Conservation (phyloP, 2,329 filamentous ascomycete genomes). For the Eutypa lata region DNA sequence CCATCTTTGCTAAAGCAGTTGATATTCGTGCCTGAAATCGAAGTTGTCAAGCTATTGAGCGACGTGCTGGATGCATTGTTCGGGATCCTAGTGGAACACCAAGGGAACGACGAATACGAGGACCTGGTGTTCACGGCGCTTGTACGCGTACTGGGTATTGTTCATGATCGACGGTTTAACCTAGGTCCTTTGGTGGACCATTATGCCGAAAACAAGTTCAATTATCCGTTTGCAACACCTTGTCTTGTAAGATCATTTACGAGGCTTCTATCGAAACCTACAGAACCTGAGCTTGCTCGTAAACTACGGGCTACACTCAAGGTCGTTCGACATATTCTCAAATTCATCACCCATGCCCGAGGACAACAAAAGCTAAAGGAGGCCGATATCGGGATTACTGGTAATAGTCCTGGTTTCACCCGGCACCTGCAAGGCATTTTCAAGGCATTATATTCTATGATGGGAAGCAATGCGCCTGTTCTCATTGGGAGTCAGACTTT, state of each 20-base stretch:
- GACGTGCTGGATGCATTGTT: slow-evolving; percentile 92
- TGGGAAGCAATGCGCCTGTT: slow-evolving; percentile 81
- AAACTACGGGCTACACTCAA: slow-evolving; percentile 91
- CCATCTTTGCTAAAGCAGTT: slow-evolving; percentile 74
- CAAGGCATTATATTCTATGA: slow-evolving; percentile 82
- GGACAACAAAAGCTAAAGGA: slow-evolving; percentile 87
- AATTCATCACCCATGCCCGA: slow-evolving; percentile 88
- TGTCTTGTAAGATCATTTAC: slow-evolving; percentile 86
- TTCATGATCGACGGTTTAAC: slow-evolving; percentile 92
- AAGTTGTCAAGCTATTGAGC: slow-evolving; percentile 89
- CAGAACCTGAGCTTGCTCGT: slow-evolving; percentile 77
- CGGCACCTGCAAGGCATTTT: slow-evolving; percentile 84
- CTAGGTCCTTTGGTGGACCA: slow-evolving; percentile 85
- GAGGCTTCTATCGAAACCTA: slow-evolving; percentile 75
- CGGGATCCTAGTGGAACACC: slow-evolving; percentile 83
- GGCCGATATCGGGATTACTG: slow-evolving; percentile 79
- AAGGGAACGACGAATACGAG: slow-evolving; percentile 89
- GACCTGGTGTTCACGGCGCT: slow-evolving; percentile 89
- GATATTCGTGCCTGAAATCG: slow-evolving; percentile 92
- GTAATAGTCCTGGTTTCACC: slow-evolving; percentile 69
- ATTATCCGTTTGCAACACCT: slow-evolving; percentile 87
- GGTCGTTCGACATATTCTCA: slow-evolving; percentile 87
- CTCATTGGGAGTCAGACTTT: slow-evolving; percentile 93
- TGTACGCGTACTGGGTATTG: slow-evolving; percentile 86
- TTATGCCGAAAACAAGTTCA: slow-evolving; percentile 84